Evolutionary conservation across 2,329 filamentous ascomycete genomes (phyloP).

Genomic region (Clarireedia hainanense): DNA sequence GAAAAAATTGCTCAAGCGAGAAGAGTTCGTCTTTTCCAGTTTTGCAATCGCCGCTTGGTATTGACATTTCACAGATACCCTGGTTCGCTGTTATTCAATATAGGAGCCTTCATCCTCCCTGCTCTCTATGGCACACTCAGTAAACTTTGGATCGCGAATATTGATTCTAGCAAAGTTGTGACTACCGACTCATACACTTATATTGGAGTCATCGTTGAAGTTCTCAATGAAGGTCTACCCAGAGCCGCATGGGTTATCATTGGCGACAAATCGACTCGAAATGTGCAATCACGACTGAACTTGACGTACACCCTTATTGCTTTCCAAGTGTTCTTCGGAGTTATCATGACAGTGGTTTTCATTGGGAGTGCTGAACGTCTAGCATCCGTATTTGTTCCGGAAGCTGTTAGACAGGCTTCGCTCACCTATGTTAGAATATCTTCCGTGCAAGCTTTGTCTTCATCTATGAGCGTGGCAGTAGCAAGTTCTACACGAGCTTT

Average conservation of each 20-base stretch:
- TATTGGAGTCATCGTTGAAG: conserved; percentile 57
- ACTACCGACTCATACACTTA: conserved; percentile 64
- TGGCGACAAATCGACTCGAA: conserved; percentile 51
- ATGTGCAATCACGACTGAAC: conserved; percentile 41
- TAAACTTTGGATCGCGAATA: conserved; percentile 64
- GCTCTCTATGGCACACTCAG: conserved; percentile 59
- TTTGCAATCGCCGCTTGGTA: background rate
- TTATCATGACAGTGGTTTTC: conserved; percentile 53
- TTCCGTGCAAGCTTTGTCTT: conserved; percentile 54
- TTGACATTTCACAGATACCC: conserved; percentile 35
- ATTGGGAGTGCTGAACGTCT: conserved; percentile 45
- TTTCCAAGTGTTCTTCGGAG: conserved; percentile 49
- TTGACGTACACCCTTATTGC: conserved; percentile 57
- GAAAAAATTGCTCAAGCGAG: background rate
- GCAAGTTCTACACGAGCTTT: conserved; percentile 54
- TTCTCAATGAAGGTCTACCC: conserved; percentile 65
- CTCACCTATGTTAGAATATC: conserved; percentile 58
- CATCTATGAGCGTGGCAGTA: conserved; percentile 56
- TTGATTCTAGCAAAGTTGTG: conserved; percentile 52
- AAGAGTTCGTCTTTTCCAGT: background rate
- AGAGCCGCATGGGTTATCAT: conserved; percentile 62
- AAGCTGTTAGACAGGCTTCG: conserved; percentile 45
- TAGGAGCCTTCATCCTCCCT: conserved; percentile 54
- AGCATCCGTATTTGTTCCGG: conserved; percentile 54
- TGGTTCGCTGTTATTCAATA: conserved; percentile 55